A percentile compares a stretch with the other conserved stretches of the same genome.
phyloP scores from a whole-genome alignment of 768 basidiomycete genomes.

The Amanita phalloides region DNA sequence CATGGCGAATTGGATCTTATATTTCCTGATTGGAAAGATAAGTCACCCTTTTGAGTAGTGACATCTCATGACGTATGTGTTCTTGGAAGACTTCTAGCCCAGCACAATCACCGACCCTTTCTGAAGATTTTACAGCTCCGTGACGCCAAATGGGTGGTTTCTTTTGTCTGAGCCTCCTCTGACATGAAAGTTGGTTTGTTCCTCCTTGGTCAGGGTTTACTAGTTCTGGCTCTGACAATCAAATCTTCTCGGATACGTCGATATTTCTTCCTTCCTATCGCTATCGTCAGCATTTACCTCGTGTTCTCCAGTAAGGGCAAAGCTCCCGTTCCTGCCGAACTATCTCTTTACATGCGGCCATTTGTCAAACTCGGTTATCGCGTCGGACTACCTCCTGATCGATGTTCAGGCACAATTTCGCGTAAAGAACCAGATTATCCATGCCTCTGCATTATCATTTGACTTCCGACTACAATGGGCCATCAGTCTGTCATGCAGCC shows the following conservation, averaged over 20 bases:
- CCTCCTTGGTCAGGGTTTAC: neutral
- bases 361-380: neutral
- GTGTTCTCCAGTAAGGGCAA: neutral
- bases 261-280: neutral
- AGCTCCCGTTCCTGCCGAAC: neutral
- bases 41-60: neutral
- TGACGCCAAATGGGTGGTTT: neutral
- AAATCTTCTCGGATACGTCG: neutral
- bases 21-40: neutral
- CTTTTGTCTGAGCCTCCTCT: neutral
- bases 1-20: neutral
- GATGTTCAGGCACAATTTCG: constrained; percentile 17
- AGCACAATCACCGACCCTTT: neutral
- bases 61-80: neutral
- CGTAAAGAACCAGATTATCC: constrained; percentile 7
- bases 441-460: constrained; percentile 12
- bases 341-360: neutral
- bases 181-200: neutral
- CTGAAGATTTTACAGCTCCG: neutral
- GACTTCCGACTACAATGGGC: constrained; percentile 15
- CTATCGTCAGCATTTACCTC: neutral
- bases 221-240: neutral
- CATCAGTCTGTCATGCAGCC: constrained; percentile 11
- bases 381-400: constrained; percentile 11
- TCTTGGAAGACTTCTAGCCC: neutral